These are phyloP conservation scores for Deinandra increscens DNA, from an alignment of 129 eudicot genomes.

Conservation along the genomic window DNA sequence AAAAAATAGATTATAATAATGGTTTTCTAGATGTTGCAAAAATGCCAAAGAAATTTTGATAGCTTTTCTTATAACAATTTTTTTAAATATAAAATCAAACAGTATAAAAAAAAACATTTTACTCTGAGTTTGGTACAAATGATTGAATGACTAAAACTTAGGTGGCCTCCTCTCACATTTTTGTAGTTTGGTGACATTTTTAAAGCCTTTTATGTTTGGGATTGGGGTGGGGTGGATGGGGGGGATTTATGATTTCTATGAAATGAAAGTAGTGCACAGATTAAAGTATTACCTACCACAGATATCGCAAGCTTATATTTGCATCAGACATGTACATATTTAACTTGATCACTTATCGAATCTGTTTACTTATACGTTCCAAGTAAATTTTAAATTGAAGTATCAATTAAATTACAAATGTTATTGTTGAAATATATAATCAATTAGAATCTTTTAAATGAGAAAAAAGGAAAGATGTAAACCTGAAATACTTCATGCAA, in stretches of 20 bases:
- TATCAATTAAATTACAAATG: not conserved
- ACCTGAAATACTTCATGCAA: constrained; percentile 99
- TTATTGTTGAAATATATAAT: not conserved
- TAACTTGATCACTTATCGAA: not conserved
- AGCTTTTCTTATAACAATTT: not conserved
- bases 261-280: not conserved
- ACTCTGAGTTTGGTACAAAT: not conserved
- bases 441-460: constrained; percentile 10
- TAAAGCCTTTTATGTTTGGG: not conserved
- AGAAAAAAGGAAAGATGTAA: constrained; percentile 51
- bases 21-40: not conserved
- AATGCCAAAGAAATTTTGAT: not conserved
- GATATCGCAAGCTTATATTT: not conserved
- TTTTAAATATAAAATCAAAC: not conserved
- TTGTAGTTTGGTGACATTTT: not conserved
- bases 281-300: not conserved
- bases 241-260: not conserved
- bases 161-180: not conserved
- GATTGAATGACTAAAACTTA: not conserved
- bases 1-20: not conserved
- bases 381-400: not conserved
- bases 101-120: not conserved
- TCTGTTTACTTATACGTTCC: constrained; percentile 2
- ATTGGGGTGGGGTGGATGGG: no score
- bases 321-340: not conserved